These are phyloP conservation scores for Smittium mucronatum DNA, from an alignment of 371 early-diverging fungal genomes.

Conservation along the genomic window DNA sequence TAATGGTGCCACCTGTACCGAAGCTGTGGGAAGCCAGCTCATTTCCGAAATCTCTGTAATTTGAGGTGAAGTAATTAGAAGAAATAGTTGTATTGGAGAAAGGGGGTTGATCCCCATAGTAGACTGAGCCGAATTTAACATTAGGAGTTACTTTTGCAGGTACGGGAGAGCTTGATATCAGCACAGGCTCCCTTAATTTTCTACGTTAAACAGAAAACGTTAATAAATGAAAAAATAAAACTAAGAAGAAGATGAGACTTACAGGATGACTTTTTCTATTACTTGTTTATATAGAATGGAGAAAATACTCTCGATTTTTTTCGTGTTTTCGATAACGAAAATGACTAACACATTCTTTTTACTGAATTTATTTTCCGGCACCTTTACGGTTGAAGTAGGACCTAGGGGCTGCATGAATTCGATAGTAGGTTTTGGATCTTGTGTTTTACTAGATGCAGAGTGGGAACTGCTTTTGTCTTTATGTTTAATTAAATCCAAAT, in stretches of 20 bases:
- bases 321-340: slow-evolving; percentile 30
- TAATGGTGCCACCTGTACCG: slow-evolving; percentile 26
- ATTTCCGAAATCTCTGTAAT: slow-evolving; percentile 31
- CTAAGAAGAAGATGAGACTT: slow-evolving; percentile 22
- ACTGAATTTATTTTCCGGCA: not conserved
- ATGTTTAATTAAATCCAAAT: not conserved
- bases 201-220: slow-evolving; percentile 12
- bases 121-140: slow-evolving; percentile 31
- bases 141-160: slow-evolving; percentile 27
- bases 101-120: slow-evolving; percentile 31
- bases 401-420: not conserved
- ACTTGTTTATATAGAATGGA: slow-evolving; percentile 27
- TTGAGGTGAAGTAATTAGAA: slow-evolving; percentile 32
- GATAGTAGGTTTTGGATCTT: not conserved
- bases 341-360: slow-evolving; percentile 28
- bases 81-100: slow-evolving; percentile 27
- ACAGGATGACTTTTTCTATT: slow-evolving; percentile 23
- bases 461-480: not conserved
- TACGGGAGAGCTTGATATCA: not conserved
- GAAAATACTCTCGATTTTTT: slow-evolving; percentile 28
- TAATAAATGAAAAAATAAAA: slow-evolving; percentile 16
- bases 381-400: not conserved
- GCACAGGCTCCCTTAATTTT: slow-evolving; percentile 3
- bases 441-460: not conserved
- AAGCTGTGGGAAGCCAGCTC: slow-evolving; percentile 26